Evolutionary conservation across 345 rosid species (phyloP).

Genomic region (Durio zibethinus): DNA sequence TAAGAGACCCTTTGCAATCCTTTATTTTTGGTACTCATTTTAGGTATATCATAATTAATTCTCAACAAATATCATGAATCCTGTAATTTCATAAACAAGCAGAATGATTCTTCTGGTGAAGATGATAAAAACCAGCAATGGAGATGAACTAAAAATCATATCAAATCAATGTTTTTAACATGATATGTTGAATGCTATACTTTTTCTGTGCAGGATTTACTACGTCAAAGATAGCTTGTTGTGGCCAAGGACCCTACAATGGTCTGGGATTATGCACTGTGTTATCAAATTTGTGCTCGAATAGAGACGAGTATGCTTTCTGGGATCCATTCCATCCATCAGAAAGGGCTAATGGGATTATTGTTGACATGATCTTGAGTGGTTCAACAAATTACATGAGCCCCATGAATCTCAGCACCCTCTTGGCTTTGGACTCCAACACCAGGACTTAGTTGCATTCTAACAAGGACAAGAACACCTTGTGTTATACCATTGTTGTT

Average conservation of each 20-base stretch:
- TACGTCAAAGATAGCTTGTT: slow-evolving; percentile 78
- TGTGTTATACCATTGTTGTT: background rate
- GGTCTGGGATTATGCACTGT: slow-evolving; percentile 77
- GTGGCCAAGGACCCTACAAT: slow-evolving; percentile 92
- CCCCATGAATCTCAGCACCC: slow-evolving; percentile 92
- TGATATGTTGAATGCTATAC: background rate
- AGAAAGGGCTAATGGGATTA: slow-evolving; percentile 64
- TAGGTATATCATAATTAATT: background rate
- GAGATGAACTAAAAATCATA: background rate
- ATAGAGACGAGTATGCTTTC: slow-evolving; percentile 61
- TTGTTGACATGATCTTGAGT: slow-evolving; percentile 47
- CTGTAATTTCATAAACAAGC: too few relatives aligned
- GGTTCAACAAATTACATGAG: slow-evolving; percentile 56
- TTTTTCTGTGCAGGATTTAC: slow-evolving; percentile 49
- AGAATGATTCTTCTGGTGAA: too few relatives aligned
- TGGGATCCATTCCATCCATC: slow-evolving; percentile 95
- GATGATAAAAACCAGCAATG: background rate
- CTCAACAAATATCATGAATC: background rate
- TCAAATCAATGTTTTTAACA: background rate
- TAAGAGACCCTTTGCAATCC: background rate
- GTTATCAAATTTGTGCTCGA: slow-evolving; percentile 70
- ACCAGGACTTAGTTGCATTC: slow-evolving; percentile 19
- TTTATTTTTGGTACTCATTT: background rate
- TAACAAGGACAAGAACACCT: background rate
- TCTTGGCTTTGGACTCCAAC: slow-evolving; percentile 48